A percentile compares a stretch with the other conserved stretches of the same genome.
Evolutionary conservation across 2,329 filamentous ascomycete species (phyloP).

Genomic region (Emmonsiellopsis sp.): DNA sequence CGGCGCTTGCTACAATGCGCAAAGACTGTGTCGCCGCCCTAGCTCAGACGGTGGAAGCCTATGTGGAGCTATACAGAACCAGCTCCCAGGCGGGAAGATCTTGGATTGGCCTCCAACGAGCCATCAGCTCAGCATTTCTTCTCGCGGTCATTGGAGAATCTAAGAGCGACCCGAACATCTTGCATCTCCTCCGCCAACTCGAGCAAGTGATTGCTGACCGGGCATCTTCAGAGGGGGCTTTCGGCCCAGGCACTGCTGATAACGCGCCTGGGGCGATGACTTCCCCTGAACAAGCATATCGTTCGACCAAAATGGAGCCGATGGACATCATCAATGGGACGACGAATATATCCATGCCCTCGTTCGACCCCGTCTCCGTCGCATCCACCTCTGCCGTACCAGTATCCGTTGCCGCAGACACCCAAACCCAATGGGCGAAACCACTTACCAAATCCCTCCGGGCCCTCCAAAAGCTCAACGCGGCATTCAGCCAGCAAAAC

Average conservation of each 20-base stretch:
- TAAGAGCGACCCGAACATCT: slow-evolving; percentile 30
- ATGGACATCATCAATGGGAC: slow-evolving; percentile 20
- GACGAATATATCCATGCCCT: slow-evolving; percentile 18
- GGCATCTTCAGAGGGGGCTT: slow-evolving; percentile 26
- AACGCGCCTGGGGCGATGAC: background rate
- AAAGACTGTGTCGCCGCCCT: slow-evolving; percentile 48
- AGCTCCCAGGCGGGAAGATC: slow-evolving; percentile 35
- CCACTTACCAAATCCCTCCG: slow-evolving; percentile 37
- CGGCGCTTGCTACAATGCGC: slow-evolving; percentile 33
- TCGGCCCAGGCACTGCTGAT: slow-evolving; percentile 11
- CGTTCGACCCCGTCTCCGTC: slow-evolving; percentile 16
- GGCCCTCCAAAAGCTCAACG: slow-evolving; percentile 36
- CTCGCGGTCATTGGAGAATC: slow-evolving; percentile 38
- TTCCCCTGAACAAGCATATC: background rate
- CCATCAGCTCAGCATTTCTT: slow-evolving; percentile 39
- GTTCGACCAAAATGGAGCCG: background rate
- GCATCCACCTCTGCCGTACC: slow-evolving; percentile 21
- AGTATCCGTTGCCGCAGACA: slow-evolving; percentile 20
- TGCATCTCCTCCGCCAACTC: slow-evolving; percentile 30
- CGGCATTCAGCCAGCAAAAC: slow-evolving; percentile 24
- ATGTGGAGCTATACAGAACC: slow-evolving; percentile 44
- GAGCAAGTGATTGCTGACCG: slow-evolving; percentile 36
- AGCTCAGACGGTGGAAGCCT: slow-evolving; percentile 49
- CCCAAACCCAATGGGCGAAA: slow-evolving; percentile 36
- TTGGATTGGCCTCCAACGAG: slow-evolving; percentile 38